Conservation (phyloP, 139 green algal genomes). For the Closterium sp. region DNA sequence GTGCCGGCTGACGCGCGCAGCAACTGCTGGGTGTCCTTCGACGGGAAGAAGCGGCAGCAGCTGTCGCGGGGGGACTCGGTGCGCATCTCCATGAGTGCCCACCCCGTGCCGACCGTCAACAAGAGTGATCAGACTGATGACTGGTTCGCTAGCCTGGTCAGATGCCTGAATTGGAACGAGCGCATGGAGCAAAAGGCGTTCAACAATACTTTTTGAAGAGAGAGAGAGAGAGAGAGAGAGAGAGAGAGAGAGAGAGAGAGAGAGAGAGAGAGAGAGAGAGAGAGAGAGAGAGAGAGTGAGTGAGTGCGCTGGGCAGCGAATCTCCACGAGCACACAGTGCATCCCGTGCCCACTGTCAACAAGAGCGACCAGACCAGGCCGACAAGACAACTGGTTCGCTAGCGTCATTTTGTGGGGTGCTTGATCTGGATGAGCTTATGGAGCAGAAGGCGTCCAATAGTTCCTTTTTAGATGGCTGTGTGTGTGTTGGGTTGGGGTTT, state of each 20-base stretch:
- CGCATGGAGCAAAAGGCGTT: slow-evolving; percentile 73
- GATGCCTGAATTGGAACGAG: slow-evolving; percentile 87
- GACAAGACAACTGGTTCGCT: slow-evolving; percentile 92
- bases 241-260: too few species aligned
- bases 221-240: too few species aligned
- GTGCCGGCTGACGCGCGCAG: slow-evolving; percentile 76
- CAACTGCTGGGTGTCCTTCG: slow-evolving; percentile 91
- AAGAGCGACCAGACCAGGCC: slow-evolving; percentile 86
- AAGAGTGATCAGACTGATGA: slow-evolving; percentile 86
- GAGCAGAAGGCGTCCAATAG: slow-evolving; percentile 69
- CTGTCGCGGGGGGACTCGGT: slow-evolving; percentile 79
- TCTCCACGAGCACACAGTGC: slow-evolving; percentile 87
- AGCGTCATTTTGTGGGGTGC: slow-evolving; percentile 83
- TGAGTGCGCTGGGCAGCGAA: too few species aligned
- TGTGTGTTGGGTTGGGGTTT: too few species aligned
- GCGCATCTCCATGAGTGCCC: slow-evolving; percentile 81
- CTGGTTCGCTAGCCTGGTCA: slow-evolving; percentile 89
- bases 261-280: too few species aligned
- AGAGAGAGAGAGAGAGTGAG: too few species aligned
- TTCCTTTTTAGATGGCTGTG: too few species aligned
- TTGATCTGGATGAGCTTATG: slow-evolving; percentile 78
- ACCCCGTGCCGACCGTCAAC: slow-evolving; percentile 95
- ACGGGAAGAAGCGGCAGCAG: slow-evolving; percentile 83
- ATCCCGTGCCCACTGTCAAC: slow-evolving; percentile 95
- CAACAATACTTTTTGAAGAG: background rate